Conservation (phyloP, 2,329 filamentous ascomycete species). For the Whalleya microplaca region DNA sequence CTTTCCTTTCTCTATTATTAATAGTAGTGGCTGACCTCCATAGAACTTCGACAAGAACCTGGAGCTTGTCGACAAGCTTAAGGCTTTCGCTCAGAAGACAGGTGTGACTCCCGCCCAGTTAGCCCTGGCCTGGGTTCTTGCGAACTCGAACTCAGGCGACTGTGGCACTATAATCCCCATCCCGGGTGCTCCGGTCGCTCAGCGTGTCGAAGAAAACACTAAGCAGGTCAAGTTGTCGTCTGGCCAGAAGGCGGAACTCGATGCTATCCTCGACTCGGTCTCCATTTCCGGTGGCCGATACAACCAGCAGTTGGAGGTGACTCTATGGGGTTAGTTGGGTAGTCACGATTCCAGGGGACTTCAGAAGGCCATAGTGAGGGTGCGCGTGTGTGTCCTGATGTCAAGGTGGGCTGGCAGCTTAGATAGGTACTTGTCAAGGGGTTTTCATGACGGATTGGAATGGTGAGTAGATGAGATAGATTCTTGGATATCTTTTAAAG, state of each 20-base stretch:
- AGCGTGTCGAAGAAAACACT: slow-evolving; percentile 61
- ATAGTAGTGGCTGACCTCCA: no score
- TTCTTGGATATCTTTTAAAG: no score
- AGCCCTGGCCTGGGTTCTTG: slow-evolving; percentile 14
- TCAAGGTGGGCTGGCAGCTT: no score
- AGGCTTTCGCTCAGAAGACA: slow-evolving; percentile 7
- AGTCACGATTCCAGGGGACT: no score
- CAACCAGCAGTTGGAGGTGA: slow-evolving; percentile 5
- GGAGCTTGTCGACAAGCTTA: slow-evolving; percentile 14
- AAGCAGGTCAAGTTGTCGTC: slow-evolving; percentile 33
- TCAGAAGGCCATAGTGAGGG: no score
- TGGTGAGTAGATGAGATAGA: no score
- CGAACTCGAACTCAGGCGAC: slow-evolving; percentile 3
- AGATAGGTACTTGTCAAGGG: no score
- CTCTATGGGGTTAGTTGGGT: slow-evolving; percentile 3
- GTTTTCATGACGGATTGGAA: no score
- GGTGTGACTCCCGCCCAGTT: slow-evolving; percentile 14
- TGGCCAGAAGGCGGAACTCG: slow-evolving; percentile 5
- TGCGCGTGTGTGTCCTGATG: no score
- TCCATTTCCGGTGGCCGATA: slow-evolving; percentile 7
- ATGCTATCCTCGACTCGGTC: slow-evolving; percentile 4
- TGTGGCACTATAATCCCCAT: slow-evolving; percentile 60
- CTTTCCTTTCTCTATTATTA: not conserved
- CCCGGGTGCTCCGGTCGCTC: slow-evolving; percentile 60
- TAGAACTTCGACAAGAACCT: slow-evolving; percentile 21